A percentile compares a stretch with the other conserved stretches of the same genome.
phyloP scores from a whole-genome alignment of 305 asterid genomes.

The Stenogyne calaminthoides region DNA sequence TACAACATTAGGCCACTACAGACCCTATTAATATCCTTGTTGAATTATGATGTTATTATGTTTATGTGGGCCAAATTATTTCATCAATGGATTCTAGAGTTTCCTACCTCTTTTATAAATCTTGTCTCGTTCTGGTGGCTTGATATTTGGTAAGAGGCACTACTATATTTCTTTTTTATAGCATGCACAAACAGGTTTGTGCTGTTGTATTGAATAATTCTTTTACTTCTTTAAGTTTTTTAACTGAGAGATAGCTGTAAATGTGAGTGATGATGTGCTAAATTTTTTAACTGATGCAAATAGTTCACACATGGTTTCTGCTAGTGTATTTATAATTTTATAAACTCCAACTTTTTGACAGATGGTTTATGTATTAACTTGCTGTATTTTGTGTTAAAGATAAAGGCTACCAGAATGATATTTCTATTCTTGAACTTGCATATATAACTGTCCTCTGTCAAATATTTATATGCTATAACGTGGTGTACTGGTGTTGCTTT shows the following conservation, averaged over 20 bases:
- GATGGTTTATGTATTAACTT: slow-evolving; percentile 99
- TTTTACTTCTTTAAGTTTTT: neutral
- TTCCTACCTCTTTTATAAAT: neutral
- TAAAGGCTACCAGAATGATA: neutral
- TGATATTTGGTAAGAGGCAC: slow-evolving; percentile 1
- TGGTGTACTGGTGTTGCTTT: neutral
- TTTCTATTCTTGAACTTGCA: neutral
- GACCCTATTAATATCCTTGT: neutral
- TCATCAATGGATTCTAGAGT: slow-evolving; percentile 3
- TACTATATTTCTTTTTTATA: neutral
- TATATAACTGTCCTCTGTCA: neutral
- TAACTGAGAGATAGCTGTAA: neutral
- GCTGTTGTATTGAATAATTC: slow-evolving; percentile 14
- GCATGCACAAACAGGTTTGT: neutral
- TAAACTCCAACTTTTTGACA: slow-evolving; percentile 44
- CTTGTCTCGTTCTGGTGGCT: neutral
- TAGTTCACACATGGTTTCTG: slow-evolving; percentile 20
- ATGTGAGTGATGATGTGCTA: neutral
- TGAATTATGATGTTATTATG: slow-evolving; percentile 1
- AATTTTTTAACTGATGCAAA: slow-evolving; percentile 8
- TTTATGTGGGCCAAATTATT: neutral
- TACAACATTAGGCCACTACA: neutral
- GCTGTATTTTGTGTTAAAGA: too few species aligned
- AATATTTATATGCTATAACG: neutral
- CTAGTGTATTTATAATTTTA: slow-evolving; percentile 24